Evolutionary conservation across 768 basidiomycete genomes (phyloP).

Genomic region (Boletus sensibilis): DNA sequence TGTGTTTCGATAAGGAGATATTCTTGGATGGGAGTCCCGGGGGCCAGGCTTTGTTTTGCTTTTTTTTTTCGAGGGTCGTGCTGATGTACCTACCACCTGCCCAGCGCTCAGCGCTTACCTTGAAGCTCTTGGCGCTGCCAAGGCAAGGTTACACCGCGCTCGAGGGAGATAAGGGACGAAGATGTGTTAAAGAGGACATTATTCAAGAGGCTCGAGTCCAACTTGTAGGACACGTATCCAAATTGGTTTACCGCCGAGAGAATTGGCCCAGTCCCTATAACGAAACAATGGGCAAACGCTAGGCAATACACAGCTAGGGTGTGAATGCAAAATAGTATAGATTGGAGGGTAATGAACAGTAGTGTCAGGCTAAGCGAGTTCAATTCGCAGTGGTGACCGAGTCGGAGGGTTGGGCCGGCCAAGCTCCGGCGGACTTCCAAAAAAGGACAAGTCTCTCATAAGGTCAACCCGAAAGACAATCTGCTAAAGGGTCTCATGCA

Average conservation of each 20-base stretch:
- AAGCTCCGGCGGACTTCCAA: conserved; percentile 2
- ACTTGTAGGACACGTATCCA: neutral
- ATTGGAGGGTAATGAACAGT: too few relatives aligned
- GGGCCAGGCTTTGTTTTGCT: neutral
- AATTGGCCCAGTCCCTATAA: neutral
- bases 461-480: neutral
- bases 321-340: too few relatives aligned
- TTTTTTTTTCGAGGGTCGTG: neutral
- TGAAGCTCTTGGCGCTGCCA: neutral
- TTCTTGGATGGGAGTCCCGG: conserved; percentile 14
- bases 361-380: too few relatives aligned
- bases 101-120: neutral
- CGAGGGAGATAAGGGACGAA: neutral
- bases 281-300: neutral
- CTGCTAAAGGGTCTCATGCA: neutral
- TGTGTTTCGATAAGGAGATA: conserved; percentile 22
- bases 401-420: neutral
- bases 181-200: neutral
- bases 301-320: neutral
- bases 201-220: neutral
- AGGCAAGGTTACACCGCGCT: neutral
- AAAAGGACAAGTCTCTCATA: neutral
- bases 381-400: too few relatives aligned
- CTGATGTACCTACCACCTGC: conserved; percentile 8
- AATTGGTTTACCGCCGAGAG: neutral